These are phyloP conservation scores for Quercus phellos DNA, from an alignment of 331 rosid genomes.

Conservation along the genomic window DNA sequence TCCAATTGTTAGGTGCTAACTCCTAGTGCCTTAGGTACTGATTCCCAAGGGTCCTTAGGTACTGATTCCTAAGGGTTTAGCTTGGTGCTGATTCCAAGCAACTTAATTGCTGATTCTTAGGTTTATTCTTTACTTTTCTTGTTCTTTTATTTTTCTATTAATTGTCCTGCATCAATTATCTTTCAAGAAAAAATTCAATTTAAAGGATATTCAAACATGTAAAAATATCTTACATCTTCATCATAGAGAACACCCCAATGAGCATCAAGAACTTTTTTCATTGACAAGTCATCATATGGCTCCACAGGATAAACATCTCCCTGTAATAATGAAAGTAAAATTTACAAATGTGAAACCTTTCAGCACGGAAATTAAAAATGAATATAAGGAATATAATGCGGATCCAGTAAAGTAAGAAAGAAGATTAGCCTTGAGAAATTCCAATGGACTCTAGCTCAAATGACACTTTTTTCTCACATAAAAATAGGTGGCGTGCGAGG, in stretches of 20 bases:
- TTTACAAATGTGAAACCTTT: background rate
- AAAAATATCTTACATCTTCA: constrained; percentile 42
- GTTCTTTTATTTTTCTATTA: no score
- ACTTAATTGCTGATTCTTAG: no score
- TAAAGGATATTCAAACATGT: background rate
- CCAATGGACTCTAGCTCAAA: no score
- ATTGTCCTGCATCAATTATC: background rate
- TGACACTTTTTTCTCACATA: no score
- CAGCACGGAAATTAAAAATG: background rate
- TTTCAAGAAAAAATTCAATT: background rate
- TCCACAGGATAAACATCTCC: constrained; percentile 64
- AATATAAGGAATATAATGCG: background rate
- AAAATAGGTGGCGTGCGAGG: no score
- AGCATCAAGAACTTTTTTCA: constrained; percentile 50
- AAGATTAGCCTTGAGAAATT: background rate
- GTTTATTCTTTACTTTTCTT: no score
- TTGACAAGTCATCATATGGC: constrained; percentile 32
- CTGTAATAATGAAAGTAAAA: constrained; percentile 25
- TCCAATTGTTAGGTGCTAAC: no score
- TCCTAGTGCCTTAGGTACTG: no score
- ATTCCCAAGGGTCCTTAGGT: no score
- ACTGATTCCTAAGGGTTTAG: no score
- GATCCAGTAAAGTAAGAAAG: background rate
- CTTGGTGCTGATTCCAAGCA: no score
- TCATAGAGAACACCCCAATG: constrained; percentile 60